A percentile compares a stretch with the other conserved stretches of the same genome.
These are phyloP conservation scores for Scedosporium minutisporum DNA, from an alignment of 2,329 filamentous ascomycete genomes.

Conservation along the genomic window DNA sequence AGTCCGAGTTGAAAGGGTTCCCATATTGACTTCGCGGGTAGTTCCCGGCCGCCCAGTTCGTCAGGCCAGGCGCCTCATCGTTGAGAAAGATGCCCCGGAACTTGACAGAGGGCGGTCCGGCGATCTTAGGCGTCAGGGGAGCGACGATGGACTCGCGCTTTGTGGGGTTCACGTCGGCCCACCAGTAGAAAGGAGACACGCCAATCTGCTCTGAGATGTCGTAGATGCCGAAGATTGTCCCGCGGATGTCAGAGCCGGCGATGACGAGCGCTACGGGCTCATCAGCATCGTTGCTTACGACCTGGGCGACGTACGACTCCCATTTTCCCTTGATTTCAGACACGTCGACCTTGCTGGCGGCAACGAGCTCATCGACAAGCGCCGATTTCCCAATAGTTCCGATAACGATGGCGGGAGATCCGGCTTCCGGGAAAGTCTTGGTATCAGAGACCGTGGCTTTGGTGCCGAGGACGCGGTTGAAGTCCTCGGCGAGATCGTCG, in stretches of 20 bases:
- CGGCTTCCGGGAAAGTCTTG: constrained; percentile 25
- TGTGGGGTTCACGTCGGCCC: constrained; percentile 50
- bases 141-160: constrained; percentile 45
- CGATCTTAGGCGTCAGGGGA: constrained; percentile 40
- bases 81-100: constrained; percentile 66
- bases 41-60: constrained; percentile 47
- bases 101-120: constrained; percentile 52
- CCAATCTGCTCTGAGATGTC: constrained; percentile 52
- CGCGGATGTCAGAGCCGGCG: constrained; percentile 47
- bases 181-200: constrained; percentile 63
- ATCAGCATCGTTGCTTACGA: constrained; percentile 36
- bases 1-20: constrained; percentile 19
- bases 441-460: constrained; percentile 51
- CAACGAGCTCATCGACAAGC: constrained; percentile 49
- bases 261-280: constrained; percentile 43
- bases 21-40: not conserved
- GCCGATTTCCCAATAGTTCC: constrained; percentile 55
- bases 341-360: constrained; percentile 31
- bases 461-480: constrained; percentile 60
- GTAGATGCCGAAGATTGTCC: constrained; percentile 51
- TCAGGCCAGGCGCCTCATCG: constrained; percentile 58
- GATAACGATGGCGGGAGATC: constrained; percentile 51
- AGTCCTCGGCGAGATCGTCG: constrained; percentile 56
- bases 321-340: constrained; percentile 39
- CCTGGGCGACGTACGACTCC: constrained; percentile 36